Base-by-base conservation (phyloP, 2,329 filamentous ascomycete genomes). In the Colletotrichum ledebouriae region DNA sequence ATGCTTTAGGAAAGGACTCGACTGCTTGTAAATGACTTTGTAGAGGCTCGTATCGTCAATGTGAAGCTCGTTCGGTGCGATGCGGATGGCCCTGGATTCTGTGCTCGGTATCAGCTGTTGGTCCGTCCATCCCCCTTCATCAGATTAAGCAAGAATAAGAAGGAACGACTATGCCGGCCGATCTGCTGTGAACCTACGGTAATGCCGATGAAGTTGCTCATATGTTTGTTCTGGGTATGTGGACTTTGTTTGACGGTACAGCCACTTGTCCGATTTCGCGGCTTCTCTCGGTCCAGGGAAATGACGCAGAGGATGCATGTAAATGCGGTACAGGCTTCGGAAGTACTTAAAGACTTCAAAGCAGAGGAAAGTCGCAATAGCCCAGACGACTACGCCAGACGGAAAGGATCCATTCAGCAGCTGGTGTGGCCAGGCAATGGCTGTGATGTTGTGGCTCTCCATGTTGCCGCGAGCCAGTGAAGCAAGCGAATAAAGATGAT, bases 1-100 rank as follows among this genome's bases (percentile, higher is more conserved):
- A 15, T 62, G 20, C n/a, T 62, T 62, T 4, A 29, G 49, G 3
- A 55, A 62, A 4, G 59, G 49, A 4, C 46, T 44, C 4, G n/a
- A n/a, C 15, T 62, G 59, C 20, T 9, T 55, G 39, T 62, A 62
- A 9, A 62, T 62, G 11, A 55, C 49, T 34, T 63, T 55, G 52
- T 55, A 55, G 3, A 55, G 52, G 12, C 20, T 39, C 15, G 34
- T 20, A 3, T 55, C 52, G 17, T 29, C 37, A 6, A 55, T 39
- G 34, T 55, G 52, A 25, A 55, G 52, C 11, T 55, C 52, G 17
- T 55, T 55, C 5, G 52, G 52, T n/a, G 33, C 52, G 2, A 55
- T 55, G 33, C 52, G 17, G 2, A 41, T 39, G 20, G 52, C 52
- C 34, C 20, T 55, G 10, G 52, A n/a, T 29, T 55, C 52, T 55